Base-by-base conservation (phyloP, 768 basidiomycete genomes). In the Piloderma croceum region DNA sequence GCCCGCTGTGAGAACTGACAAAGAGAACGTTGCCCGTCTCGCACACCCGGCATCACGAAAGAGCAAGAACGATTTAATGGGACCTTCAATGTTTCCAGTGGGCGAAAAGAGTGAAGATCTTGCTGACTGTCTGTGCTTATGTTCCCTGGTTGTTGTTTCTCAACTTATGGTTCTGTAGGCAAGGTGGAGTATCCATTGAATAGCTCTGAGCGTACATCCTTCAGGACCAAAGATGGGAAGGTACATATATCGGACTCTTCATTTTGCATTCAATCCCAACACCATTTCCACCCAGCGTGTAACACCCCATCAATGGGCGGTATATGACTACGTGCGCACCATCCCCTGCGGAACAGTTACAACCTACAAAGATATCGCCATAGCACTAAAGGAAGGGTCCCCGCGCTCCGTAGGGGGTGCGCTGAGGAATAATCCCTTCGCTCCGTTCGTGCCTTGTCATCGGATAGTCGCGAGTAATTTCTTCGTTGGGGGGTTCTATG, bases 371-470 rank as follows among this genome's bases (percentile, higher is more conserved):
- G 64, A 70, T 19, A 62, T 82, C 15, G 70, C 70, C 24, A 44
- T 51, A 2, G 69, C 69, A 6, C 59, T 78, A n/a, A n/a, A n/a
- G 3, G 75, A 77, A 1, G 79, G 79, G 9, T 81, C 79, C 5
- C 75, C 81, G 22, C 76, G 79, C 13, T 79, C 81, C 48, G 81
- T 81, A n/a, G 83, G 83, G 15, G 67, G 62, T 23, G 83, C 81
- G 0, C 59, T 85, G 20, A 66, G 76, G 31, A 68, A 65, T 36
- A 84, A 85, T 49, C 81, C 83, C 0, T 86, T 84, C 55, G 70
- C 71, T 4, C 83, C 83, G 0, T 70, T 65, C 43, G 67, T 85
- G 4, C 83, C 83, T 0, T 86, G 83, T 44, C 83, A 85, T 50
- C 74, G 83, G 24, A 70, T 86, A 38, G 73, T 85, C 11, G 77